A percentile compares a stretch with the other conserved stretches of the same genome.
Conservation (phyloP, 441 rosid genomes). For the Macaranga tanarius region DNA sequence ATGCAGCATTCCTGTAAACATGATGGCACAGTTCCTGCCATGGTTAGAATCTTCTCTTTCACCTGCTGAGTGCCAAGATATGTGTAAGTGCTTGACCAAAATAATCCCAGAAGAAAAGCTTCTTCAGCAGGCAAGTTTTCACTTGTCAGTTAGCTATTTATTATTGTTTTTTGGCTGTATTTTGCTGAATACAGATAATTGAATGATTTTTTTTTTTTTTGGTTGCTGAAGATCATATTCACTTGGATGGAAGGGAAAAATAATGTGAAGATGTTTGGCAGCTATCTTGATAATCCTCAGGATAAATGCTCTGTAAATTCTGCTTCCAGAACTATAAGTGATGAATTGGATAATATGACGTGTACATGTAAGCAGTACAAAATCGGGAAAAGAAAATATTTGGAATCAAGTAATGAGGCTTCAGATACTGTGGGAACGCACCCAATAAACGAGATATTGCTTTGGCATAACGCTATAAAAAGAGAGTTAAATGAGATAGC, state of each 20-base stretch:
- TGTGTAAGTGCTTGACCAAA: conserved; percentile 57
- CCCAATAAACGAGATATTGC: conserved; percentile 64
- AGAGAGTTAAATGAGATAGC: conserved; percentile 55
- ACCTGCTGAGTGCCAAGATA: conserved; percentile 52
- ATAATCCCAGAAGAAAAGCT: conserved; percentile 75
- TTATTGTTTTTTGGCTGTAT: conserved; percentile 8
- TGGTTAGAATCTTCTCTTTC: conserved; percentile 80
- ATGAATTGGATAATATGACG: conserved; percentile 29
- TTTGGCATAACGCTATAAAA: conserved; percentile 73
- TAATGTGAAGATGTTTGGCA: conserved; percentile 23
- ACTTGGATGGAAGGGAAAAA: conserved; percentile 57
- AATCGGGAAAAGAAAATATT: conserved; percentile 51
- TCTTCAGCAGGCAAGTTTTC: conserved; percentile 61
- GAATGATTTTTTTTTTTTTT: neutral
- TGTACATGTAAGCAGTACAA: conserved; percentile 40
- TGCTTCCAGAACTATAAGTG: conserved; percentile 35
- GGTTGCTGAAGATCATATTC: conserved; percentile 47
- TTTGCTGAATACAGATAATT: conserved; percentile 9
- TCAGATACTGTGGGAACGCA: conserved; percentile 35
- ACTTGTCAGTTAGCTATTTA: conserved; percentile 21
- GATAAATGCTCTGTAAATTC: conserved; percentile 38
- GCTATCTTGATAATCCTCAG: conserved; percentile 26
- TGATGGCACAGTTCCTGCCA: conserved; percentile 71
- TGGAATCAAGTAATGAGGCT: conserved; percentile 34
- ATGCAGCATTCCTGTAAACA: conserved; percentile 89